Percentiles rank a stretch among this genome's conserved stretches.
phyloP scores from a whole-genome alignment of 2,329 filamentous ascomycete genomes.

The Plectosphaerella plurivora region DNA sequence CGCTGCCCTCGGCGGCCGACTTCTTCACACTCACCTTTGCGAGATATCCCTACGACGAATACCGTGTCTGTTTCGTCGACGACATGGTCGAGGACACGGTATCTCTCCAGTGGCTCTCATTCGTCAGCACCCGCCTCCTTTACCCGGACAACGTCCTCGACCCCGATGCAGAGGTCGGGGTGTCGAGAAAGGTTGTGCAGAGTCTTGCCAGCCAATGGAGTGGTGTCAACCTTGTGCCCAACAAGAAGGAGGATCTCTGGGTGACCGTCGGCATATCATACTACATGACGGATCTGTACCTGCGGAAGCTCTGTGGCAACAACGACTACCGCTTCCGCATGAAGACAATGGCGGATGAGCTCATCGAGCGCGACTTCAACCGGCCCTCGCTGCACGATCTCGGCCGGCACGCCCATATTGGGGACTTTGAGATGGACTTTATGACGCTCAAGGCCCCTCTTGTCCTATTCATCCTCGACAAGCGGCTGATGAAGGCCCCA shows the following conservation, averaged over 20 bases:
- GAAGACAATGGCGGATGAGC: constrained; percentile 75
- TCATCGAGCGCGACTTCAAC: constrained; percentile 76
- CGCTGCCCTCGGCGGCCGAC: constrained; percentile 83
- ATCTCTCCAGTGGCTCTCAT: constrained; percentile 75
- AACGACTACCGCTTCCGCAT: constrained; percentile 92
- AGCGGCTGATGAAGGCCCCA: constrained; percentile 81
- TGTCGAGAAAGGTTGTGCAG: constrained; percentile 75
- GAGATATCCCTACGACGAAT: constrained; percentile 85
- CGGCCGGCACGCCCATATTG: constrained; percentile 72
- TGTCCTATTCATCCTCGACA: constrained; percentile 90
- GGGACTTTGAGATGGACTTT: constrained; percentile 83
- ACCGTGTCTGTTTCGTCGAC: constrained; percentile 92
- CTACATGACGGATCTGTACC: constrained; percentile 92
- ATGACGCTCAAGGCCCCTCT: constrained; percentile 86
- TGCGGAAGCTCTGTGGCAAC: constrained; percentile 85
- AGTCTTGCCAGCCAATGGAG: constrained; percentile 90
- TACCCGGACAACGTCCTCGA: constrained; percentile 85
- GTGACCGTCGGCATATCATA: constrained; percentile 84
- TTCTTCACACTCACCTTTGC: constrained; percentile 85
- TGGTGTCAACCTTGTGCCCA: constrained; percentile 85
- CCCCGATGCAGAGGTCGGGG: constrained; percentile 73
- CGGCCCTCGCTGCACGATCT: constrained; percentile 79
- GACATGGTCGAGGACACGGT: constrained; percentile 74
- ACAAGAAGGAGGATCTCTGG: constrained; percentile 79
- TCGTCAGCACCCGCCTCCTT: constrained; percentile 82